Evolutionary conservation across 306 rosid genomes (phyloP).

Genomic region (Cicer yamashitae): DNA sequence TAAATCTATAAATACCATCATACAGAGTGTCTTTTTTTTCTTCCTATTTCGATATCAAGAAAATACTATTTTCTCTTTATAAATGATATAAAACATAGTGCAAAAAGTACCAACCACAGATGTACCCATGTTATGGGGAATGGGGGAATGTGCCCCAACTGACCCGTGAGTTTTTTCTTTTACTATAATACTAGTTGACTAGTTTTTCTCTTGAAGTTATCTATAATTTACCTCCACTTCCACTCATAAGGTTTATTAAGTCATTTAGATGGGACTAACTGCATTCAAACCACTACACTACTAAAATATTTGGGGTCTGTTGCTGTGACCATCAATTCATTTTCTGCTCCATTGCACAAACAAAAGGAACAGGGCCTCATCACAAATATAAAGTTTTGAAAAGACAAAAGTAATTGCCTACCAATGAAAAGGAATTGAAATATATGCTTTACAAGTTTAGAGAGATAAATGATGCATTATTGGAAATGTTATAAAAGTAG

Average conservation of each 20-base stretch:
- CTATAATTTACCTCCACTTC: background rate
- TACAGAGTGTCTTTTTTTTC: constrained; percentile 19
- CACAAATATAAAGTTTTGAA: background rate
- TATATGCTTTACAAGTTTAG: background rate
- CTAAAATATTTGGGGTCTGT: background rate
- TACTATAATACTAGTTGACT: background rate
- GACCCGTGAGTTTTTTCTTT: background rate
- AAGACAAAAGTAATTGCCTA: background rate
- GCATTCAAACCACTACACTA: background rate
- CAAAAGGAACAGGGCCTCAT: background rate
- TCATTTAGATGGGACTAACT: background rate
- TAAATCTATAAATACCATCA: constrained; percentile 7
- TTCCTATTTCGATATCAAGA: no score
- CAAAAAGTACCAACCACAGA: background rate
- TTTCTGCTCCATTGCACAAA: background rate
- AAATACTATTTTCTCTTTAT: no score
- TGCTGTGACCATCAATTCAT: background rate
- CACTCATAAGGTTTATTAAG: background rate
- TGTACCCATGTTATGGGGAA: background rate
- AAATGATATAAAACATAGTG: background rate
- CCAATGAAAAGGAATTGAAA: constrained; percentile 11
- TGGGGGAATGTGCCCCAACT: background rate
- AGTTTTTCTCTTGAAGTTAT: background rate
- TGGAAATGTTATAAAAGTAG: constrained; percentile 18
- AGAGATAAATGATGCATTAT: background rate